Base-by-base conservation (phyloP, 202 grass and related monocot genomes). In the Schoenoplectus tabernaemontani region DNA sequence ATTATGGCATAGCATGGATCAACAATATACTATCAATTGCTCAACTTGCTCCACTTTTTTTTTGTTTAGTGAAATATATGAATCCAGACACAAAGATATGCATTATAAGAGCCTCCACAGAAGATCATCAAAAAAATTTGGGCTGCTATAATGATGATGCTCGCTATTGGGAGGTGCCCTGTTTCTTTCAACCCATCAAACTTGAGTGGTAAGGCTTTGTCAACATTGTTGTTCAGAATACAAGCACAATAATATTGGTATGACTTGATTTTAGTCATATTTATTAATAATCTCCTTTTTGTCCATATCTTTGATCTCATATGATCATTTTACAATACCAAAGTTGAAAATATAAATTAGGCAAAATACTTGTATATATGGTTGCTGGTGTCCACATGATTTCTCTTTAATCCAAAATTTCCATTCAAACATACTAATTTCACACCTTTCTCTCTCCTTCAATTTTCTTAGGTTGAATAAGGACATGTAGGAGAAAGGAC, bases 21-120 rank as follows among this genome's bases (percentile, higher is more conserved):
- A 9, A 32, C 70, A 28, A 15, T 76, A 26, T 16, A 67, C 59
- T 83, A 41, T 64, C 13, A 7, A 53, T 64, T 2, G 12, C 20
- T 11, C 71, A n/a, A 78, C 23, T 53, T 32, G 19, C 16, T 43
- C 34, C 16, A 85, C 32, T n/a, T 8, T 66, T 22, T 84, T 60
- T 75, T 53, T 78, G 71, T 91, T 38, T 61, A 92, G 94, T 97
- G 36, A 97, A 97, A 86, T 97, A 92, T 79, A 64, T 97, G 56
- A 93, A 97, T 85, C 66, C 82, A 48, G 16, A 87, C 17, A 93
- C 91, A 23, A 93, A 90, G 80, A 54, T 93, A 74, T 93, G 91
- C 60, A 79, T 97, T 30, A 78, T 93, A 73, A 75, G 91, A 74
- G 72, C 71, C 32, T 91, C 87, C 20, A 85, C 80, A 7, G 85